A percentile compares a stretch with the other conserved stretches of the same genome.
Evolutionary conservation across 2,329 filamentous ascomycete genomes (phyloP).

Genomic region (Clonostachys sp.): DNA sequence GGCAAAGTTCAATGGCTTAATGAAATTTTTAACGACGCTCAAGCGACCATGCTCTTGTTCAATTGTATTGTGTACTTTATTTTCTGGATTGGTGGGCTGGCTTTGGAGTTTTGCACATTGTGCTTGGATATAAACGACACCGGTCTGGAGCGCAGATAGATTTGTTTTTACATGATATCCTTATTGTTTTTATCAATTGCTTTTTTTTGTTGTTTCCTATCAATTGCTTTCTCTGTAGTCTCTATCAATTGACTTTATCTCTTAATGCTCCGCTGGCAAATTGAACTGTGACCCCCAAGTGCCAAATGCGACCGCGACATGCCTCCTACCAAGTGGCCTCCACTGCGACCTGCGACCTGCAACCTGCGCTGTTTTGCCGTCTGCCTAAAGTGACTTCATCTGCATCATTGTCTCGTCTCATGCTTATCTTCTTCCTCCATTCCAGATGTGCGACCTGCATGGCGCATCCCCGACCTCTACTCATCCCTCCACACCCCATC

Average conservation of each 20-base stretch:
- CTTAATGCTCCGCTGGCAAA: no score
- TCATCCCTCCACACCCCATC: not conserved
- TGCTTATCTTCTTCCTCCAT: no score
- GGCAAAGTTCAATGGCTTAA: not conserved
- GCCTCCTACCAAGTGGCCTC: conserved; percentile 19
- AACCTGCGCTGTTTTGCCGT: not conserved
- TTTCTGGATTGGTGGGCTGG: not conserved
- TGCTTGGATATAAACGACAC: no score
- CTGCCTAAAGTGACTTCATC: no score
- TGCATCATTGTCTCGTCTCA: no score
- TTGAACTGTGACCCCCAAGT: not conserved
- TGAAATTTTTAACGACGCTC: not conserved
- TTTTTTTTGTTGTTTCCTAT: not conserved
- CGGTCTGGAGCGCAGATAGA: not conserved
- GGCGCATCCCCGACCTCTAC: not conserved
- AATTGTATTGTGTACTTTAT: not conserved
- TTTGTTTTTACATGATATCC: not conserved
- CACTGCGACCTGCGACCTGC: conserved; percentile 10
- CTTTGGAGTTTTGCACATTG: not conserved
- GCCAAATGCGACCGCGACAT: not conserved
- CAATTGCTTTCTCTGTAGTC: not conserved
- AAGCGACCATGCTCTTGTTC: not conserved
- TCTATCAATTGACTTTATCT: no score
- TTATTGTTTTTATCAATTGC: not conserved
- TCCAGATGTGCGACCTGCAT: no score